Evolutionary conservation across 2,329 filamentous ascomycete species (phyloP), one percentile per base, ranked within the genome.

Genomic region (Madurella fahalii): DNA sequence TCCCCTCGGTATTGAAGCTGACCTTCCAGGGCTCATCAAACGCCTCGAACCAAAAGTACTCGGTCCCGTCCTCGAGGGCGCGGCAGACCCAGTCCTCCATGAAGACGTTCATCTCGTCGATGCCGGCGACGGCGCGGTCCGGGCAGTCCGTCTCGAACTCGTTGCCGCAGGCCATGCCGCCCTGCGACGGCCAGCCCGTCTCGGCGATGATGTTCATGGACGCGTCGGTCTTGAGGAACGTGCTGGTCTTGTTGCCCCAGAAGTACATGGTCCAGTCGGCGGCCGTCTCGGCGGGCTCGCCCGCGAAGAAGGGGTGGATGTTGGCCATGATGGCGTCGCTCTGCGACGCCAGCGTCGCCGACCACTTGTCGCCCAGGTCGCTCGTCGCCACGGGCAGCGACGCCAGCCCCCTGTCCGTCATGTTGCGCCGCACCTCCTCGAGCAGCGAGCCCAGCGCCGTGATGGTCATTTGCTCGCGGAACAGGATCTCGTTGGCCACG

Each of bases 1-100:
- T 77, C 40, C 78, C 75, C 54, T 72, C 71, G 5, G 75, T 76
- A 69, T 96, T 87, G 73, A 85, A 96, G 16, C 71, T 67, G 52
- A 87, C 76, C 75, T 97, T 96, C 93, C 93, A 97, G 2, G 91
- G 91, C 77, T 97, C 93, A 68, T 97, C 93, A 68, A 96, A 97
- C 9, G 91, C 90, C 68, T 92, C 89, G 69, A 97, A 96, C 93
- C 93, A 97, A 68, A 96, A 96, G 70, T 95, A 97, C 62, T 95
- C 85, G 1, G 91, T 96, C 44, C 86, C 87, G 65, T 96, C 95
- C 20, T 75, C 75, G 59, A 96, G 72, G 11, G 88, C 85, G 49
- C 83, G 78, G 69, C 93, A 97, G 0, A 97, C 84, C 86, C 89
- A 97, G 60, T 84, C 82, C 1, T 84, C 76, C 83, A 97, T 86